Evolutionary conservation across 176 grass and related monocot species (phyloP), one percentile per base, ranked within the genome.

Genomic region (Bonia amplexicaulis): DNA sequence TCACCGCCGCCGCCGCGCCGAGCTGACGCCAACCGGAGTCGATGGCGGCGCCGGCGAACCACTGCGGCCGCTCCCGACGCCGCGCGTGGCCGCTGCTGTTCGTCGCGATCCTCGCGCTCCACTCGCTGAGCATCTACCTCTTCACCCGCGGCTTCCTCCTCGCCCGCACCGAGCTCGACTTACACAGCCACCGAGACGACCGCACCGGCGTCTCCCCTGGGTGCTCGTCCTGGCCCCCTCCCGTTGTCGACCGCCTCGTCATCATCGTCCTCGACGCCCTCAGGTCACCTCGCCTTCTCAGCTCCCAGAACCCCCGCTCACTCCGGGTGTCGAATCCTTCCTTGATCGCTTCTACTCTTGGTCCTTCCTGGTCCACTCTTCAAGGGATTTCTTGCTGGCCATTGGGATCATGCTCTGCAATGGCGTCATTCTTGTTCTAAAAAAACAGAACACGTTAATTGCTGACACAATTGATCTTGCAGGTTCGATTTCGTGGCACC

Each of bases 101-200:
- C 73, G 23, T 97, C 20, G 84, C 88, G 37, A 70, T 96, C 63
- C 89, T 93, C 44, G 31, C 40, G 15, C 12, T 85, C 37, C 96
- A 98, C 70, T 88, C 87, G 23, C 11, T 87, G 17, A 76, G 85
- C 33, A 72, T 98, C 79, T 98, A 89, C 87, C 87, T 95, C 55
- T 98, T 98, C 87, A 98, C 96, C 53, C 91, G 96, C 6, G 96
- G 96, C n/a, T 98, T 98, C 87, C 96, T 98, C 40, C 89, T 98
- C 66, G 95, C 93, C 16, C 89, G 93, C 80, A 95, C 96, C 42
- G 96, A 98, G 89, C 96, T 98, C 62, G 84, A 89, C 76, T 73
- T 87, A 69, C 92, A 89, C 57, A 95, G 92, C 76, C 84, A 86
- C 83, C 86, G 80, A 25, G 90, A 86, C 39, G 96, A 95, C 82